These are phyloP conservation scores for Podospora fimiseda DNA, from an alignment of 495 filamentous ascomycete genomes.

Conservation along the genomic window DNA sequence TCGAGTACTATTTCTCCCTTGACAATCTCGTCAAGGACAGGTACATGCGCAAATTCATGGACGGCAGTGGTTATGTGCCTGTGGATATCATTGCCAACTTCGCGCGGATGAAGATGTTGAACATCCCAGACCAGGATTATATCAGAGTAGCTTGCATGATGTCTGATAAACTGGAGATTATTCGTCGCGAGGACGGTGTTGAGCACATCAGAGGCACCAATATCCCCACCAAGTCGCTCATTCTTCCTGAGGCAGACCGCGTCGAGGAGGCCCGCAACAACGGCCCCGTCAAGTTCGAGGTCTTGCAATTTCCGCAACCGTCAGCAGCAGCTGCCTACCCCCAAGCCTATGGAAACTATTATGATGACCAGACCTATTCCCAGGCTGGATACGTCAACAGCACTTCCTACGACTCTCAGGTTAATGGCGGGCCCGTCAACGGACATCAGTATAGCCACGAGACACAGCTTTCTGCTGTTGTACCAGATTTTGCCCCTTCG, in stretches of 20 bases:
- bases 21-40: slow-evolving; percentile 95
- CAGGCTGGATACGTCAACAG: slow-evolving; percentile 30
- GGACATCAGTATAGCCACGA: slow-evolving; percentile 37
- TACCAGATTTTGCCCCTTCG: slow-evolving; percentile 69
- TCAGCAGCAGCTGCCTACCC: slow-evolving; percentile 9
- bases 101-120: slow-evolving; percentile 72
- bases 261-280: background rate
- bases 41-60: slow-evolving; percentile 86
- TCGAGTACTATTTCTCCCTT: slow-evolving; percentile 95
- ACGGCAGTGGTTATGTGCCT: slow-evolving; percentile 85
- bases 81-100: slow-evolving; percentile 72
- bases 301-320: slow-evolving; percentile 3
- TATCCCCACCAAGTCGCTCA: slow-evolving; percentile 2
- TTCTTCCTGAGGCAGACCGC: background rate
- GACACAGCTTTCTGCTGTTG: slow-evolving; percentile 63
- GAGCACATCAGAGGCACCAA: background rate
- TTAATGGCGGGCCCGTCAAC: slow-evolving; percentile 41
- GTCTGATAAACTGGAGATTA: slow-evolving; percentile 64
- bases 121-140: slow-evolving; percentile 51
- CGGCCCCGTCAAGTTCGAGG: background rate
- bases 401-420: slow-evolving; percentile 25
- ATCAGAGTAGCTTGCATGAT: slow-evolving; percentile 66
- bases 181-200: slow-evolving; percentile 41
- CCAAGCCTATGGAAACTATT: slow-evolving; percentile 14
- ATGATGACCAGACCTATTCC: slow-evolving; percentile 19